Base-by-base conservation (phyloP, 331 rosid genomes). In the Stylosanthes scabra region DNA sequence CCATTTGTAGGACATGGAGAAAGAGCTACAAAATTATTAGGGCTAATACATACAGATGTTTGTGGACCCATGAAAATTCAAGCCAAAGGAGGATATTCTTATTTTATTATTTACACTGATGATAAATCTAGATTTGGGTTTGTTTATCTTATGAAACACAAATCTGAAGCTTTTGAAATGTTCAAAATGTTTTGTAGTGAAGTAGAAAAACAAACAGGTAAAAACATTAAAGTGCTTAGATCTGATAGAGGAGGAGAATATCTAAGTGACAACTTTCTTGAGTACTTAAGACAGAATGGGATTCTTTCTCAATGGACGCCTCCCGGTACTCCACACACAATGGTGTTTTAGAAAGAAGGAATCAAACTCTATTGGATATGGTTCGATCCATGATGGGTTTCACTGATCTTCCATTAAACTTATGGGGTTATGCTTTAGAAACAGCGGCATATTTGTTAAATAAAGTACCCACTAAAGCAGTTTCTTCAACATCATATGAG, bases 151-250 rank as follows among this genome's bases (percentile, higher is more conserved):
- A 68, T 52, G 39, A 68, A 37, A 54, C 39, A 68, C 11, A 37
- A 68, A 15, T 68, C 7, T 8, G 50, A 54, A n/a, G 14, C 52
- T 10, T 68, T 54, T 54, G 63, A 68, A 68, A 68, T 52, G 51
- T 54, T 68, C 40, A 68, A 68, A 39, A 68, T 15, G 39, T 68
- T 68, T 10, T 0, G 4, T 1, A 68, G 31, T 68, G 63, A 68
- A 37, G 52, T 62, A 39, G 15, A 62, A 62, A 40, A 39, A 15
- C 34, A 68, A 68, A 51, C 0, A 3, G 13, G 37, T 3, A 52
- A 68, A 4, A 68, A 34, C 9, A 34, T 68, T 10, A 68, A 68
- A 5, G 58, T 37, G 6, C 15, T 51, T 1, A 8, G 15, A 29
- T 29, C 31, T 8, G 60, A 67, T 67, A 29, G 6, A 57, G n/a